These are phyloP conservation scores for Euphorbia schlechtendalii DNA, from an alignment of 441 rosid species.

Conservation along the genomic window DNA sequence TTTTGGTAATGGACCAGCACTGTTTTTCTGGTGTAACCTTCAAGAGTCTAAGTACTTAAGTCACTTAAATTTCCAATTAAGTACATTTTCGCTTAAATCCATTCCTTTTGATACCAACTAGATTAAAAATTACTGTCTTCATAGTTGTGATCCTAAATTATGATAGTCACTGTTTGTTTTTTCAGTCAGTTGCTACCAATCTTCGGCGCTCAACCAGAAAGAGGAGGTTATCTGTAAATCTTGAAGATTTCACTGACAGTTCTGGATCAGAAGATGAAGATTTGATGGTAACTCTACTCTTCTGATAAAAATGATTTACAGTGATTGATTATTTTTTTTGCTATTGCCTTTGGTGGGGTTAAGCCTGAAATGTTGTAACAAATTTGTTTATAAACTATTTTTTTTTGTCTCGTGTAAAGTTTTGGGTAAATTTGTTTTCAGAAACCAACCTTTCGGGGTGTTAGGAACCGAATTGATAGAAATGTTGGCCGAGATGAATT, in stretches of 20 bases:
- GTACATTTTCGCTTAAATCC: conserved; percentile 4
- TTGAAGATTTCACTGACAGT: conserved; percentile 78
- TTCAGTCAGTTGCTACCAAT: conserved; percentile 60
- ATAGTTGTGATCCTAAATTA: conserved; percentile 16
- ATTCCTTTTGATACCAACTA: conserved; percentile 22
- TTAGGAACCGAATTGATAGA: conserved; percentile 52
- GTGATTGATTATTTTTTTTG: background rate
- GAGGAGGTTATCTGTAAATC: conserved; percentile 79
- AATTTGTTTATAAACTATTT: background rate
- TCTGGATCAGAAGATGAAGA: conserved; percentile 96
- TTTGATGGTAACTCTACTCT: conserved; percentile 52
- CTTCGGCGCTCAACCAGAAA: conserved; percentile 95
- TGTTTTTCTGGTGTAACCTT: background rate
- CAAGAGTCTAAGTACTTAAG: background rate
- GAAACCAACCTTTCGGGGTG: conserved; percentile 56
- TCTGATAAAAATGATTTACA: conserved; percentile 11
- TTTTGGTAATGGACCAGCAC: background rate
- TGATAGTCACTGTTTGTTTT: conserved; percentile 22
- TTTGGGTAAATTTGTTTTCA: conserved; percentile 34
- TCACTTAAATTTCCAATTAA: background rate
- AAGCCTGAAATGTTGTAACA: background rate
- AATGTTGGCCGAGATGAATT: conserved; percentile 54
- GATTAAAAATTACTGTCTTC: conserved; percentile 5
- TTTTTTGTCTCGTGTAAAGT: conserved; percentile 21
- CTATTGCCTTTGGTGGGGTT: conserved; percentile 1